Evolutionary conservation across 2,329 filamentous ascomycete species (phyloP).

Genomic region (Pseudopyricularia javanii): DNA sequence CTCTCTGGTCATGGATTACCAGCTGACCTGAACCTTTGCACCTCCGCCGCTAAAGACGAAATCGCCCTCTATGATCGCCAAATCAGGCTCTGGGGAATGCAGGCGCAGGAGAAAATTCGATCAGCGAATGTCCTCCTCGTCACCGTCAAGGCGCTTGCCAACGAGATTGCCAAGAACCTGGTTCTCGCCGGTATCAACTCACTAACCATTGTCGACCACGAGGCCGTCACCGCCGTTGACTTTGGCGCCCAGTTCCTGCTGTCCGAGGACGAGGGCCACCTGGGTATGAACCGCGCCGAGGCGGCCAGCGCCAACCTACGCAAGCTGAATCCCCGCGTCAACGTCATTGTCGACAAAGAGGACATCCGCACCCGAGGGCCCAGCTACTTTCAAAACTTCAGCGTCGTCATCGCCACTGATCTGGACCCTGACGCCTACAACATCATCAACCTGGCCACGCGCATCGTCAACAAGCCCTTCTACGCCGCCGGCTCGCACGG

Average conservation of each 20-base stretch:
- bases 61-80: conserved; percentile 96
- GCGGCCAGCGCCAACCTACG: conserved; percentile 67
- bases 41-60: conserved; percentile 45
- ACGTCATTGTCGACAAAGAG: conserved; percentile 56
- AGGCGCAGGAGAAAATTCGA: conserved; percentile 87
- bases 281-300: conserved; percentile 77
- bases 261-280: conserved; percentile 43
- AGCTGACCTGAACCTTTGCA: background rate
- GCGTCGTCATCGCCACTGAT: conserved; percentile 84
- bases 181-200: conserved; percentile 87
- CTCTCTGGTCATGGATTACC: background rate
- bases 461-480: conserved; percentile 66
- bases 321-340: conserved; percentile 82
- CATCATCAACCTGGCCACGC: conserved; percentile 75
- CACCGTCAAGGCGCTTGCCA: conserved; percentile 75
- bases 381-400: conserved; percentile 67
- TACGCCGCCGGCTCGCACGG: conserved; percentile 84
- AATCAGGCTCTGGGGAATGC: conserved; percentile 92
- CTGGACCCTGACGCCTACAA: conserved; percentile 63
- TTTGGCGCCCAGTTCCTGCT: conserved; percentile 77
- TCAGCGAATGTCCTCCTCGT: conserved; percentile 83
- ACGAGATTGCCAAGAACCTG: conserved; percentile 94
- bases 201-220: conserved; percentile 76
- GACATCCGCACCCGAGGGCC: conserved; percentile 56
- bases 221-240: conserved; percentile 64